Conservation (phyloP, 202 grass and related monocot species). For the Cymbopogon flexuosus region DNA sequence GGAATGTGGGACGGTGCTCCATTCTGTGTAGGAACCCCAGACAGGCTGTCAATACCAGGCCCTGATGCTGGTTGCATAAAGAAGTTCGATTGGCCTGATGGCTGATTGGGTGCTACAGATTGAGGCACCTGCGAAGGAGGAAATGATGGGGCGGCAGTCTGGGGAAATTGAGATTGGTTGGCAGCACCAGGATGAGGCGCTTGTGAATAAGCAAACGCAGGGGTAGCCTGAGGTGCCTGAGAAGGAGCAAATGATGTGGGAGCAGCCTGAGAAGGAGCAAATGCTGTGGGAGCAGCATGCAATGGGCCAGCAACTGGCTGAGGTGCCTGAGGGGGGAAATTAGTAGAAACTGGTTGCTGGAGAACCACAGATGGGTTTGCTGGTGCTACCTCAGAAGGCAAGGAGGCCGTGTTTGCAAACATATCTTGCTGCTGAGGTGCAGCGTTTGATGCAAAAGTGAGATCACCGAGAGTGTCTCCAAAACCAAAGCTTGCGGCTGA, state of each 20-base stretch:
- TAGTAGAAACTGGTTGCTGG: constrained; percentile 33
- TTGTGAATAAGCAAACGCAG: constrained; percentile 36
- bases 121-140: constrained; percentile 36
- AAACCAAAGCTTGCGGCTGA: constrained; percentile 64
- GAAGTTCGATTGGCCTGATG: constrained; percentile 26
- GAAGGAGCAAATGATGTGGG: constrained; percentile 16
- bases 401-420: constrained; percentile 40
- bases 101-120: constrained; percentile 19
- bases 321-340: constrained; percentile 35
- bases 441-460: constrained; percentile 45
- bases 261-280: constrained; percentile 23
- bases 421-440: constrained; percentile 41
- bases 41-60: background rate
- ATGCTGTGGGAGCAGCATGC: background rate
- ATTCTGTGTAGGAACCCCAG: constrained; percentile 41
- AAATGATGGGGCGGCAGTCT: constrained; percentile 27
- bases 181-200: constrained; percentile 23
- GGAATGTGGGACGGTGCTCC: constrained; percentile 33
- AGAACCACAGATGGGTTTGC: constrained; percentile 27
- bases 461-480: constrained; percentile 67
- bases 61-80: constrained; percentile 23
- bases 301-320: constrained; percentile 18
- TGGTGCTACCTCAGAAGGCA: constrained; percentile 30
- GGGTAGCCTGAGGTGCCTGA: constrained; percentile 34
- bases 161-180: constrained; percentile 33